phyloP scores from a whole-genome alignment of 1,139 yeast species.

The Yamadazyma buinensis region DNA sequence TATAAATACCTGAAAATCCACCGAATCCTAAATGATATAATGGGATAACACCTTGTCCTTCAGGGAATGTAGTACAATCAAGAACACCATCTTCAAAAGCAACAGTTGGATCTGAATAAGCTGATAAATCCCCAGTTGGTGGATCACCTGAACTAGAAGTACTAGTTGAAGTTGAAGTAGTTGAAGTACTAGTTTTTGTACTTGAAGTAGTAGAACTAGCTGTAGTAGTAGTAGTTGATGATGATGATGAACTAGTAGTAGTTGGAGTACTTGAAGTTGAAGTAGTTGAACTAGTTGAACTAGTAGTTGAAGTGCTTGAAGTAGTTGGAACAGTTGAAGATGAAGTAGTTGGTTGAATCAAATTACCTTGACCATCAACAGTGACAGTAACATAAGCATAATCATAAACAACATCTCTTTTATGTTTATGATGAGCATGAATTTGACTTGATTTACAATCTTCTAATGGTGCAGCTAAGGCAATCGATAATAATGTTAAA shows the following conservation, averaged over 20 bases:
- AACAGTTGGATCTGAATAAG: constrained; percentile 49
- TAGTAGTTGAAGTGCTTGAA: constrained; percentile 2
- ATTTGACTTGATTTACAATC: constrained; percentile 16
- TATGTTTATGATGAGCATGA: constrained; percentile 47
- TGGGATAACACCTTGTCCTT: constrained; percentile 69
- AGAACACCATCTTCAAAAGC: constrained; percentile 62
- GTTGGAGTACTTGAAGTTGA: constrained; percentile 10
- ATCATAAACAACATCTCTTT: constrained; percentile 77
- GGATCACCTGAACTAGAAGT: constrained; percentile 26
- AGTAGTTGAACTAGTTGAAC: constrained; percentile 3
- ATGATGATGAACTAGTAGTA: constrained; percentile 17
- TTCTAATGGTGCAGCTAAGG: constrained; percentile 27
- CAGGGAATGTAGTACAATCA: constrained; percentile 57
- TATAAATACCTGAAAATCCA: constrained; percentile 74
- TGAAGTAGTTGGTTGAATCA: constrained; percentile 24
- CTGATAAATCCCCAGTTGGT: constrained; percentile 50
- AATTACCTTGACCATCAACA: constrained; percentile 65
- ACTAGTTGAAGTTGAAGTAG: constrained; percentile 13
- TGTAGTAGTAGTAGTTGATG: constrained; percentile 3
- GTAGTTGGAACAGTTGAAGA: constrained; percentile 13
- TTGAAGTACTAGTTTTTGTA: constrained; percentile 14
- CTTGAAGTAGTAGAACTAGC: constrained; percentile 13
- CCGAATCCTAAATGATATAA: constrained; percentile 57
- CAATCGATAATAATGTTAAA: constrained; percentile 15
- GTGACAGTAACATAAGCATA: constrained; percentile 74